Evolutionary conservation across 2,329 filamentous ascomycete species (phyloP).

Genomic region (Curvularia sp.): DNA sequence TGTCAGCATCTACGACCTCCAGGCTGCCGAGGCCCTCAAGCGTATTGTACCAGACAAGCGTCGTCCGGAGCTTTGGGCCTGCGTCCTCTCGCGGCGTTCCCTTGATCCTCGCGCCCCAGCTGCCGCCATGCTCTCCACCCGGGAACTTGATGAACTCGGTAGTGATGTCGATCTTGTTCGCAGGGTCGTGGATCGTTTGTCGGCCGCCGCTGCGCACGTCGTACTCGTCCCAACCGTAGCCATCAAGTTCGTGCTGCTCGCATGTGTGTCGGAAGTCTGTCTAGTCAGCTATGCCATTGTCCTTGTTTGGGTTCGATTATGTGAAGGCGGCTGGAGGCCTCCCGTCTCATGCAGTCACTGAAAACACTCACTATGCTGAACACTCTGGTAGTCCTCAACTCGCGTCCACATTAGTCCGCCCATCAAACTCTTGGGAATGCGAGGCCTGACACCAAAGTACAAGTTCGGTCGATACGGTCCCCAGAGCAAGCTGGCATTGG

Average conservation of each 20-base stretch:
- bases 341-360: neutral
- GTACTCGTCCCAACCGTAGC: constrained; percentile 98
- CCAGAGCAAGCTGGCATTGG: constrained; percentile 90
- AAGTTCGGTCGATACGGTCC: constrained; percentile 93
- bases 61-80: constrained; percentile 71
- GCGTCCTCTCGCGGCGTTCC: constrained; percentile 76
- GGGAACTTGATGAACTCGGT: constrained; percentile 94
- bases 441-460: constrained; percentile 88
- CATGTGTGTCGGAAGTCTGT: constrained; percentile 90
- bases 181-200: constrained; percentile 88
- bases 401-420: constrained; percentile 88
- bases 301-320: neutral
- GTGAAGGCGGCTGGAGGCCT: neutral
- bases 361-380: constrained; percentile 72
- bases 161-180: constrained; percentile 86
- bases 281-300: constrained; percentile 27
- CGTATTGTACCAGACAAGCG: constrained; percentile 80
- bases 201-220: constrained; percentile 86
- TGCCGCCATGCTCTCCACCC: constrained; percentile 83
- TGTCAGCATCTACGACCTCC: constrained; percentile 62
- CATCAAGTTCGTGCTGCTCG: constrained; percentile 93
- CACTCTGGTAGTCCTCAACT: constrained; percentile 76
- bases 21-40: constrained; percentile 78
- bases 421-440: constrained; percentile 80
- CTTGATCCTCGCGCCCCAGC: constrained; percentile 88